Base-by-base conservation (phyloP, 225 moss, liverwort and hornwort species). In the Polytrichum commune region DNA sequence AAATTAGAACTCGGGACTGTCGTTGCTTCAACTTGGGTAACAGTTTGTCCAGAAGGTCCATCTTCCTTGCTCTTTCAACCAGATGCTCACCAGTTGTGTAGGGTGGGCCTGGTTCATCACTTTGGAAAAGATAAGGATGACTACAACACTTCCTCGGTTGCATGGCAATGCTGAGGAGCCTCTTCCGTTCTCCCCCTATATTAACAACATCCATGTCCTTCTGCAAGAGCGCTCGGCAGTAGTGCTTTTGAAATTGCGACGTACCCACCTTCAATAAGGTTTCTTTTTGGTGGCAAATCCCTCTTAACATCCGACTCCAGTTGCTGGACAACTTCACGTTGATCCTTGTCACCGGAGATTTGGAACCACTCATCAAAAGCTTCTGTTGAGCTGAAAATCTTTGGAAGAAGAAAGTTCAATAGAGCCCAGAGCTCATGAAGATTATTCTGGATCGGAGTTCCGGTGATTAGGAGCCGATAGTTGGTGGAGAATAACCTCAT, bases 301-400 rank as follows among this genome's bases (percentile, higher is more conserved):
- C 97, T 86, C 78, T 98, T 94, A 22, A 98, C 97, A 76, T 98
- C 97, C 55, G 97, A 98, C 56, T 98, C 95, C 20, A 98, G 83
- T 74, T 98, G 97, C 81, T 98, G 97, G 19, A 98, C 97, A 29
- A 98, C 92, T 72, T 98, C 97, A 57, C 95, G 97, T 80, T 98
- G 94, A 38, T 98, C 97, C 65, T 94, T 95, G 4, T 98, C 97
- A 60, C 94, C 97, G 18, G 97, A 98, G 72, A 98, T 95, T 75
- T 98, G 97, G 74, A 98, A 98, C 94, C 97, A 98, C 80, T 98
- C 94, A 72, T 98, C 97, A 62, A 98, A 98, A 9, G 94, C 90
- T 84, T 98, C 97, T 3, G 94, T 94, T 62, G 97, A 98, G 69
- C 91, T 91, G 81, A 98, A 98, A 74, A 98, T 86, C 64, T 98